Base-by-base conservation (phyloP, 768 basidiomycete genomes). In the Leccinum olivaceopallidum region DNA sequence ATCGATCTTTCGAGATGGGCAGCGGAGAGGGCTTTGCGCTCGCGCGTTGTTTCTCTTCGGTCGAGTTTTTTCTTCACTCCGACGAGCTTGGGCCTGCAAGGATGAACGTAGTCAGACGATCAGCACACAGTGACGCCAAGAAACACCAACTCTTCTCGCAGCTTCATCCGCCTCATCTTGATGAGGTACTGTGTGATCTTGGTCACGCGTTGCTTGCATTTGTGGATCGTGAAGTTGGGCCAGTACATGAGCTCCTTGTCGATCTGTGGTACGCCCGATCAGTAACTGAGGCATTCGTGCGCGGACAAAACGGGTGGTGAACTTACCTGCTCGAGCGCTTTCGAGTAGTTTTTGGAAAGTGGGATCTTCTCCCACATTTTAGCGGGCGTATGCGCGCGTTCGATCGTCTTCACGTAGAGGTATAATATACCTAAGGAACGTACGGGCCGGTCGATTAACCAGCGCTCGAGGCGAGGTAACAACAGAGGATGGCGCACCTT, bases 101-200 rank as follows among this genome's bases (percentile, higher is more conserved):
- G 6, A 52, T n/a, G 51, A 6, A 30, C 54, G 6, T 36, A 10
- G 18, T 42, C 18, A 42, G 18, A n/a, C 18, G 28, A 48, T 62
- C 53, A 60, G 54, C 18, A 48, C 7, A 14, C 37, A 13, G 10
- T 14, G 34, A 56, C 20, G 12, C 49, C 5, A 13, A 22, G 3
- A 2, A 12, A 60, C 26, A 78, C 90, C 67, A 58, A 95, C 95
- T 93, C 88, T 76, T 93, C 85, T 18, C 89, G 86, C 59, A 95
- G 80, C 66, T 91, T 91, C 62, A 96, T 76, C 48, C 92, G 87
- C 60, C 96, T 85, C 95, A 98, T 97, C 80, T 97, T 95, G 75
- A 98, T 98, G 64, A 99, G 85, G 71, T 98, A 98, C 73, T 99
- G 97, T 0, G 96, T 98, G 68, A 99, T 98, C 80, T 98, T 99